Evolutionary conservation across 139 green algal species (phyloP).

Genomic region (Haematococcus sp.): DNA sequence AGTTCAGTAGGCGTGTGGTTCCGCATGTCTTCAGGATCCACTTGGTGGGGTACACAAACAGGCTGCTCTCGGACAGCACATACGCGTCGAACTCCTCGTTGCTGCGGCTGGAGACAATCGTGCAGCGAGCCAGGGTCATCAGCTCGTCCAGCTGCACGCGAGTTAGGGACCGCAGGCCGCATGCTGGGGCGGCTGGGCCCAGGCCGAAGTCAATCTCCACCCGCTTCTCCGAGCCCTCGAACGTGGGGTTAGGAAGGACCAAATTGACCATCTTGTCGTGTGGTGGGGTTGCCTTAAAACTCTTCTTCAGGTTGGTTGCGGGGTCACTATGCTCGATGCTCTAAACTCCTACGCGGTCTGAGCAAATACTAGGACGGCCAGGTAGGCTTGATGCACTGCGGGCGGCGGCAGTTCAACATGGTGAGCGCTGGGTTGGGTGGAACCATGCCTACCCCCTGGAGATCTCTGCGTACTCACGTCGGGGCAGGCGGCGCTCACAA

Average conservation of each 20-base stretch:
- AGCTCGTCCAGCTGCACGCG: slow-evolving; percentile 73
- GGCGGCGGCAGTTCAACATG: not conserved
- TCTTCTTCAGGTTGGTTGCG: slow-evolving; percentile 22
- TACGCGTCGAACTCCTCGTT: slow-evolving; percentile 92
- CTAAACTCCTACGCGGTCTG: slow-evolving; percentile 2
- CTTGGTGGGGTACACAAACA: slow-evolving; percentile 94
- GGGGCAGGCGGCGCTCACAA: slow-evolving; percentile 14
- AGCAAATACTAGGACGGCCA: slow-evolving; percentile 29
- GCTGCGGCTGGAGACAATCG: slow-evolving; percentile 83
- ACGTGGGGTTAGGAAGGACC: slow-evolving; percentile 60
- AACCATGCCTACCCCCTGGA: not conserved
- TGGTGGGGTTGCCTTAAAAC: slow-evolving; percentile 18
- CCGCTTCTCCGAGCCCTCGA: slow-evolving; percentile 95
- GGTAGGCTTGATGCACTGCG: slow-evolving; percentile 27
- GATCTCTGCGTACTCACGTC: slow-evolving; percentile 10
- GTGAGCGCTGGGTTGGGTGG: not conserved
- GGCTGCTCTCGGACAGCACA: slow-evolving; percentile 91
- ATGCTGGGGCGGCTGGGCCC: slow-evolving; percentile 17
- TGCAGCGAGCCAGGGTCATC: slow-evolving; percentile 82
- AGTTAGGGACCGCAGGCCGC: slow-evolving; percentile 69
- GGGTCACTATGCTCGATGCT: slow-evolving; percentile 16
- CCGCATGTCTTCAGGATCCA: slow-evolving; percentile 98
- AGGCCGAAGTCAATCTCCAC: slow-evolving; percentile 84
- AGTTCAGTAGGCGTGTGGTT: slow-evolving; percentile 88
- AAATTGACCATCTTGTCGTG: not conserved